phyloP scores from a whole-genome alignment of 352 stramenopile species.

The Pythium vanterpoolii region DNA sequence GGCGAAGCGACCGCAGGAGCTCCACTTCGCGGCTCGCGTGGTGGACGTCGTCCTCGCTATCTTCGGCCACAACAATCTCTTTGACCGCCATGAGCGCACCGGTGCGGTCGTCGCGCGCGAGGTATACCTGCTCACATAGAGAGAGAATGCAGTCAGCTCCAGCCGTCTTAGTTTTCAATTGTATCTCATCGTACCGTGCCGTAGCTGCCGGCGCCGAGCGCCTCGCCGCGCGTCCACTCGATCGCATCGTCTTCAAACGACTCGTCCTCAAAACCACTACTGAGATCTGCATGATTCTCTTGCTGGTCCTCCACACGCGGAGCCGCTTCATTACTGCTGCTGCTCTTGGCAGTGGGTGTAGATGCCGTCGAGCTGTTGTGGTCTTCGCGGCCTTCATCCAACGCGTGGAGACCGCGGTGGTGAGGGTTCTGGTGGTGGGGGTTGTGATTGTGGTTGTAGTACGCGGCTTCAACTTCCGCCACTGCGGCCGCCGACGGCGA shows the following conservation, averaged over 20 bases:
- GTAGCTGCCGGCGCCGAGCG: slow-evolving; percentile 63
- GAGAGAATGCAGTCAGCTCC: neutral
- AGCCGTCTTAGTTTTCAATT: neutral
- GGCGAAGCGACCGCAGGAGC: slow-evolving; percentile 78
- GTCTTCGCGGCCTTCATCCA: slow-evolving; percentile 16
- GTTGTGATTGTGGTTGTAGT: no score
- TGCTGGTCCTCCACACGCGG: neutral
- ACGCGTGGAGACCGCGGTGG: slow-evolving; percentile 5
- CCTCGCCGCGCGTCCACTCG: slow-evolving; percentile 55
- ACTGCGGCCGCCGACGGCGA: neutral
- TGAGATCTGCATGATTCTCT: neutral
- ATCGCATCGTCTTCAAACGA: slow-evolving; percentile 49
- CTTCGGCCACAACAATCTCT: slow-evolving; percentile 27
- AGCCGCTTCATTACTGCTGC: slow-evolving; percentile 11
- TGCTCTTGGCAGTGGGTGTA: neutral
- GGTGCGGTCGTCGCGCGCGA: slow-evolving; percentile 83
- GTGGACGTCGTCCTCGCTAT: slow-evolving; percentile 26
- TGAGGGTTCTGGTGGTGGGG: no score
- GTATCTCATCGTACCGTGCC: slow-evolving; percentile 35
- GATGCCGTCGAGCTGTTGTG: slow-evolving; percentile 18
- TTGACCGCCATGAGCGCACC: slow-evolving; percentile 76
- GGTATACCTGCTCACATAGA: slow-evolving; percentile 54
- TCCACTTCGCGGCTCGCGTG: slow-evolving; percentile 70
- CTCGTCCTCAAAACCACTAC: slow-evolving; percentile 39
- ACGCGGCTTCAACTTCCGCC: neutral